Conservation (phyloP, 2,329 filamentous ascomycete genomes). For the Talaromyces sp. region DNA sequence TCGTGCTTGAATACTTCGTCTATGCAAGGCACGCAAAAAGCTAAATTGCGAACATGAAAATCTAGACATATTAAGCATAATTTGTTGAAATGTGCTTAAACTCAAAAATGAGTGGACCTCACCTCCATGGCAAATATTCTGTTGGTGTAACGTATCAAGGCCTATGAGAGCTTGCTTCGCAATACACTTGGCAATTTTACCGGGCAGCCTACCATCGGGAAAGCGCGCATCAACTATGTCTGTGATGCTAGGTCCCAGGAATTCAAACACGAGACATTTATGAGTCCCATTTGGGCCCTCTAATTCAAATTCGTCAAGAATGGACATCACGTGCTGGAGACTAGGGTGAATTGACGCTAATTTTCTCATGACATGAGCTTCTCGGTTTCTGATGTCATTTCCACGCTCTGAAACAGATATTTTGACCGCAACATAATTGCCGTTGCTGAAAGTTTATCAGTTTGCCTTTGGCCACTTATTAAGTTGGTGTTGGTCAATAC, state of each 20-base stretch:
- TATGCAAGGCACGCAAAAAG: slow-evolving; percentile 16
- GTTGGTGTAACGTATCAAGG: slow-evolving; percentile 34
- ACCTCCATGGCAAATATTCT: slow-evolving; percentile 38
- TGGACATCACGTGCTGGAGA: not conserved
- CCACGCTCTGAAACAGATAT: not conserved
- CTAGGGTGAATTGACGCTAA: not conserved
- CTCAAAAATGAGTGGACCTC: slow-evolving; percentile 1
- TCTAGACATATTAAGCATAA: slow-evolving; percentile 18
- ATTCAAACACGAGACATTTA: not conserved
- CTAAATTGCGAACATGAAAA: slow-evolving; percentile 24
- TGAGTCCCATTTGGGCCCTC: not conserved
- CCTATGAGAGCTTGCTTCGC: slow-evolving; percentile 35
- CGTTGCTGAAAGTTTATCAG: not conserved
- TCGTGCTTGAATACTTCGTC: slow-evolving; percentile 13
- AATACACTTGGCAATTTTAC: slow-evolving; percentile 37
- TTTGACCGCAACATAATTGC: not conserved
- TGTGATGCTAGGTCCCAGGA: not conserved
- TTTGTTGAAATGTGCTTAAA: not conserved
- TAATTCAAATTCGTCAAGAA: not conserved
- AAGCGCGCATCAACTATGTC: not conserved
- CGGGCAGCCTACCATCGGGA: slow-evolving; percentile 18
- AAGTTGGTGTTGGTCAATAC: not conserved
- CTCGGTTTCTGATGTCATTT: not conserved
- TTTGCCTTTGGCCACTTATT: not conserved
- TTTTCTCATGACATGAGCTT: not conserved